Evolutionary conservation across 106 monocot species (phyloP), one percentile per base, ranked within the genome.

Genomic region (Gastrodia elata): DNA sequence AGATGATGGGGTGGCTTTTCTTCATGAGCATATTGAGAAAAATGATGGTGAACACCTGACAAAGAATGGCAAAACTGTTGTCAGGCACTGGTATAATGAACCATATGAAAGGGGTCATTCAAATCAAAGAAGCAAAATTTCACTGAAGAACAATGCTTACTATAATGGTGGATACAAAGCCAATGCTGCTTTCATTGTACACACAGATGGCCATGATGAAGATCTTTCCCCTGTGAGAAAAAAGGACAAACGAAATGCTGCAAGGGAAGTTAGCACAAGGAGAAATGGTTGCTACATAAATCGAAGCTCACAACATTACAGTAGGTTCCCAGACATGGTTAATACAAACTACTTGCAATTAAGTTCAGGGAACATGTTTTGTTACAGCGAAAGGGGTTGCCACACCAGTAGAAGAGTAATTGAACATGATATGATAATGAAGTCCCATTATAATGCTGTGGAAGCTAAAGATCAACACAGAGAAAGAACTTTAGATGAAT

Each of bases 401-500:
- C 20, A 5, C 18, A 39, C 9, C 13, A 36, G 38, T 16, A 59
- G 57, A 30, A 76, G 11, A 7, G 28, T 28, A 8, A 35, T 65
- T 68, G 67, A 64, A 18, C 73, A 71, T 28, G 22, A 20, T 13
- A 68, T 22, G 34, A 55, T 24, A 22, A 59, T 58, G 41, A 71
- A 76, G 28, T 18, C 40, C 59, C 37, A 39, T 39, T 4, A 41
- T 75, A n/a, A 30, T 59, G 34, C 68, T 6, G 61, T 27, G 11
- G 14, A 35, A 59, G 14, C 30, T 68, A 52, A 73, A 56, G 4
- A 52, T 2, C 46, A 48, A 44, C 76, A 73, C 16, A 69, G 28
- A 38, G 76, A 76, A 73, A 33, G 16, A 37, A 26, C 36, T 73
- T 61, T 32, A 13, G 44, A 55, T 10, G 73, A 70, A 58, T 36